These are phyloP conservation scores for Colletotrichum liaoningense DNA, from an alignment of 2,329 filamentous ascomycete species.

Conservation along the genomic window DNA sequence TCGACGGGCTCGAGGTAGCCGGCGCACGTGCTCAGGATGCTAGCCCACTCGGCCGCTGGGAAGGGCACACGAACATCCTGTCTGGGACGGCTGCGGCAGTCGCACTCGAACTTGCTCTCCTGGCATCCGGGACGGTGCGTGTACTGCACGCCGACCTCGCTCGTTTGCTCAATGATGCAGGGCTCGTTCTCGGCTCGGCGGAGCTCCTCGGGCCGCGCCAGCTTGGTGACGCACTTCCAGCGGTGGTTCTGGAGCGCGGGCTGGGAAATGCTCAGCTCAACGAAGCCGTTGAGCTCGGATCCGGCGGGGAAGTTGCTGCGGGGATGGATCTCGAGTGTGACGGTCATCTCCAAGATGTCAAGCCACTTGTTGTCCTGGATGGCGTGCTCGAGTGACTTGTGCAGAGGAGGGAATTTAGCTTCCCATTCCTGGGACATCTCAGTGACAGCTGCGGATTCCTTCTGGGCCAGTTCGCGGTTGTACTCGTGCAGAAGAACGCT, in stretches of 20 bases:
- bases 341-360: constrained; percentile 71
- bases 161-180: constrained; percentile 58
- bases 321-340: constrained; percentile 69
- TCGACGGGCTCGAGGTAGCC: constrained; percentile 53
- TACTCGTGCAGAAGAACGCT: constrained; percentile 69
- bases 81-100: constrained; percentile 60
- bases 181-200: constrained; percentile 52
- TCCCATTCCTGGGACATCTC: constrained; percentile 68
- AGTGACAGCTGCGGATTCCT: constrained; percentile 66
- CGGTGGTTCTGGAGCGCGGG: constrained; percentile 64
- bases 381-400: constrained; percentile 61
- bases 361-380: constrained; percentile 63
- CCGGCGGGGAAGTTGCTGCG: constrained; percentile 67
- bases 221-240: constrained; percentile 71
- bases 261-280: constrained; percentile 69
- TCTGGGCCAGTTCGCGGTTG: constrained; percentile 64
- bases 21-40: constrained; percentile 67
- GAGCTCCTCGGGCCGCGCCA: constrained; percentile 68
- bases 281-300: constrained; percentile 70
- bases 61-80: constrained; percentile 67
- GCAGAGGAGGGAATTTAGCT: constrained; percentile 66
- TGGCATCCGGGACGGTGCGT: constrained; percentile 64
- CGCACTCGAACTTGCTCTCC: constrained; percentile 58
- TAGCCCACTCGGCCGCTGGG: constrained; percentile 68
- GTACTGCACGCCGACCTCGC: constrained; percentile 61